A percentile compares a stretch with the other conserved stretches of the same genome.
Evolutionary conservation across 2,329 filamentous ascomycete species (phyloP).

Genomic region (Penicillium expansum): DNA sequence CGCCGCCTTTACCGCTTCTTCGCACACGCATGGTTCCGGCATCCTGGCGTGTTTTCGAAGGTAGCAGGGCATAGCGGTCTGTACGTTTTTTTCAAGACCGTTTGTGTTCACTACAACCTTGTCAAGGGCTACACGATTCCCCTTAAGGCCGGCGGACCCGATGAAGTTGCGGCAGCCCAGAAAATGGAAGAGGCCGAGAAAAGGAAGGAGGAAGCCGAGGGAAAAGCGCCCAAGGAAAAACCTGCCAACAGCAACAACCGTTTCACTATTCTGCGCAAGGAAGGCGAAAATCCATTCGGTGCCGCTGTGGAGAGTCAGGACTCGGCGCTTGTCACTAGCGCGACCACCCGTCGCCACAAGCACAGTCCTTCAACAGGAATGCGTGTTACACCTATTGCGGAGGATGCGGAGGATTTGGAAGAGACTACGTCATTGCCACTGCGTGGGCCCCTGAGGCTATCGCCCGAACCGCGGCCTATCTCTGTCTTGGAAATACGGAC

Average conservation of each 20-base stretch:
- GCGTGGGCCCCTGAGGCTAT: constrained; percentile 17
- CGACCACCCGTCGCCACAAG: constrained; percentile 79
- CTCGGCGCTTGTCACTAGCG: constrained; percentile 55
- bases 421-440: constrained; percentile 13
- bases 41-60: constrained; percentile 90
- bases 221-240: constrained; percentile 15
- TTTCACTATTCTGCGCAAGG: constrained; percentile 39
- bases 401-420: constrained; percentile 73
- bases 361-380: constrained; percentile 78
- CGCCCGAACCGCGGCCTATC: constrained; percentile 15
- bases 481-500: constrained; percentile 12
- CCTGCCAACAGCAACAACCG: constrained; percentile 29
- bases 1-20: constrained; percentile 93
- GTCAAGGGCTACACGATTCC: constrained; percentile 95
- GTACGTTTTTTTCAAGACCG: constrained; percentile 95
- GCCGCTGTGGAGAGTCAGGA: constrained; percentile 27
- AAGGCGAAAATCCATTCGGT: constrained; percentile 23
- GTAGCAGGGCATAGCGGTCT: constrained; percentile 87
- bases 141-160: constrained; percentile 83
- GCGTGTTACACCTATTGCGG: constrained; percentile 75
- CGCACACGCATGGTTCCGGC: constrained; percentile 98
- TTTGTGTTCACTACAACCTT: constrained; percentile 82
- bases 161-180: constrained; percentile 42
- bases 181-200: background rate
- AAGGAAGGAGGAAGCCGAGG: background rate